Evolutionary conservation across 2,329 filamentous ascomycete species (phyloP).

Genomic region (Ophiostoma australiae): DNA sequence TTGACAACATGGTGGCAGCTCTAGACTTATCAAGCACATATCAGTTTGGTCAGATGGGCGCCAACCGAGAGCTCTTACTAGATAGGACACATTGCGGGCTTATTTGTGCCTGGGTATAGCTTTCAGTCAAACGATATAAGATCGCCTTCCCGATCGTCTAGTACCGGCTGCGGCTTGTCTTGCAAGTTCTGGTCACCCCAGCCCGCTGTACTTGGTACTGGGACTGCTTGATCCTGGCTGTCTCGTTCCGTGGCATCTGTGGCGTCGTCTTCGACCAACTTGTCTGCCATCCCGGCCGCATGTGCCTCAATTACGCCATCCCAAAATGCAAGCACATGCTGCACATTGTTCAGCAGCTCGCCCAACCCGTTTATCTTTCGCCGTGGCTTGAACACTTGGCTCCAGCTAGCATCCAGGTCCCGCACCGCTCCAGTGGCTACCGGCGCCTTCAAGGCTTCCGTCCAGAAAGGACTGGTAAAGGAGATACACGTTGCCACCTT

Average conservation of each 20-base stretch:
- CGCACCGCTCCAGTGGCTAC: neutral
- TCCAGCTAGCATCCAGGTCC: conserved; percentile 23
- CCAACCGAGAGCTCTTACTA: neutral
- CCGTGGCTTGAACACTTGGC: conserved; percentile 20
- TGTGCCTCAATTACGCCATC: neutral
- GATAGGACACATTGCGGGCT: neutral
- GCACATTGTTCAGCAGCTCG: conserved; percentile 19
- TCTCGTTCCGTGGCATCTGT: neutral
- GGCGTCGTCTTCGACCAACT: neutral
- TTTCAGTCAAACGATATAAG: conserved; percentile 17
- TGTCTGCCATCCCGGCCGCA: neutral
- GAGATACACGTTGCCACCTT: conserved; percentile 15
- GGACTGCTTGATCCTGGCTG: neutral
- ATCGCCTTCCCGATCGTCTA: conserved; percentile 9
- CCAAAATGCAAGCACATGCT: neutral
- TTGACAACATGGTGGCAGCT: neutral
- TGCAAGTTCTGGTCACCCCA: neutral
- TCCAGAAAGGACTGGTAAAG: conserved; percentile 18
- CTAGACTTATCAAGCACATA: neutral
- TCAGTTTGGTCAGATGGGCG: neutral
- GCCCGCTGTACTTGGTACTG: neutral
- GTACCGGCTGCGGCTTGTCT: neutral
- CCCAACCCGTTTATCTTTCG: conserved; percentile 12
- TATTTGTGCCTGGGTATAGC: neutral
- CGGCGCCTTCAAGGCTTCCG: conserved; percentile 16